A percentile compares a stretch with the other conserved stretches of the same genome.
These are phyloP conservation scores for Zygnema circumcarinatum DNA, from an alignment of 139 green algal genomes.

Conservation along the genomic window DNA sequence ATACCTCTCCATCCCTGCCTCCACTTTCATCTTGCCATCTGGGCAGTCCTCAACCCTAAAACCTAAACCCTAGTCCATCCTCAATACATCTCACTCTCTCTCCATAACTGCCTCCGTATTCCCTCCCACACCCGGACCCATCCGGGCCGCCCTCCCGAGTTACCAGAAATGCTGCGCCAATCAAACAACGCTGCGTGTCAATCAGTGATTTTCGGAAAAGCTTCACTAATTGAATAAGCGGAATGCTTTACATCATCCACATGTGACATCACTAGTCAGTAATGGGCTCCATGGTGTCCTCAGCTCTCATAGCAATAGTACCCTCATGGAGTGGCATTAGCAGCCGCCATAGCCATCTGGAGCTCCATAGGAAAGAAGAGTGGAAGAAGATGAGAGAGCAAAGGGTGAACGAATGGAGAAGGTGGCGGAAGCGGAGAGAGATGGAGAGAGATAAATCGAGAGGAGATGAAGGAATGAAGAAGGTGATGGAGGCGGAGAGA, in stretches of 20 bases:
- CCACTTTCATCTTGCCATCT: no score
- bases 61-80: no score
- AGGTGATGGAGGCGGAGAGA: no score
- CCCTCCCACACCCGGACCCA: neutral
- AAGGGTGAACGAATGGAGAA: neutral
- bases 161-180: neutral
- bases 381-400: neutral
- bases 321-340: neutral
- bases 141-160: neutral
- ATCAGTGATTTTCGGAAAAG: no score
- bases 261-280: no score
- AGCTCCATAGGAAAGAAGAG: neutral
- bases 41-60: no score
- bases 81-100: no score
- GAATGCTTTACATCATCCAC: neutral
- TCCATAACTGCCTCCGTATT: no score
- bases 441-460: neutral
- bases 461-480: no score
- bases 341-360: neutral
- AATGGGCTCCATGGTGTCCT: neutral
- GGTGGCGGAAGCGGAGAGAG: neutral
- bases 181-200: neutral
- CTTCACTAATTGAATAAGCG: neutral
- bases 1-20: no score
- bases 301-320: neutral